Evolutionary conservation across 768 basidiomycete species (phyloP), one percentile per base, ranked within the genome.

Genomic region (Amyloporia xantha): DNA sequence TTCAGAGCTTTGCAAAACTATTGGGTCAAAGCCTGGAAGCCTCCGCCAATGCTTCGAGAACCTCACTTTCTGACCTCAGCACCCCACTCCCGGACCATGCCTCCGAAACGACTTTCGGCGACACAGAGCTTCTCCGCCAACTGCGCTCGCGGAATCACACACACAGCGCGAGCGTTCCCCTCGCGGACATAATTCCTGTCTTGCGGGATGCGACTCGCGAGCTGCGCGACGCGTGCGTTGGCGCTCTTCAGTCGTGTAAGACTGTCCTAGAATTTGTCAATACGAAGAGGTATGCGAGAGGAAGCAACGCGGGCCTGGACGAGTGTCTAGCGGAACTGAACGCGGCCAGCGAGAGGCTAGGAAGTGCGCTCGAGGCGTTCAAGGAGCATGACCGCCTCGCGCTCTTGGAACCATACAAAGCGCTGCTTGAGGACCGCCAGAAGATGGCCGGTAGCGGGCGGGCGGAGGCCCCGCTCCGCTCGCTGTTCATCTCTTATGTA

Each of bases 401-500:
- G 37, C 47, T 81, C 11, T 54, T 76, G 9, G 66, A 67, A 41
- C 77, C 78, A 0, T 80, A 73, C 59, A 53, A 37, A 50, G 61
- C 1, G 56, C 71, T 28, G 66, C 79, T 38, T n/a, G 48, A 54
- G 25, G 64, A 35, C 13, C 23, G 21, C 9, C 9, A 44, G 33
- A 49, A 45, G 35, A 46, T 13, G 23, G 5, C 19, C 19, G 24
- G 24, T 23, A 17, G 9, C 20, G 30, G 30, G 30, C 7, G 47
- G 26, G 48, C 36, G 25, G 47, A 48, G 38, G 43, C 64, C 10
- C 70, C 71, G 7, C 59, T 69, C 33, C 63, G 68, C 17, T 64
- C 70, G n/a, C 68, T 82, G 10, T 75, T 76, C 59, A 50, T 75
- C 25, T 67, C 75, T 41, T 75, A 75, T 59, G 74, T 77, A 21